These are phyloP conservation scores for Gorgonomyces haynaldii DNA, from an alignment of 192 early-diverging fungal species.

Conservation along the genomic window DNA sequence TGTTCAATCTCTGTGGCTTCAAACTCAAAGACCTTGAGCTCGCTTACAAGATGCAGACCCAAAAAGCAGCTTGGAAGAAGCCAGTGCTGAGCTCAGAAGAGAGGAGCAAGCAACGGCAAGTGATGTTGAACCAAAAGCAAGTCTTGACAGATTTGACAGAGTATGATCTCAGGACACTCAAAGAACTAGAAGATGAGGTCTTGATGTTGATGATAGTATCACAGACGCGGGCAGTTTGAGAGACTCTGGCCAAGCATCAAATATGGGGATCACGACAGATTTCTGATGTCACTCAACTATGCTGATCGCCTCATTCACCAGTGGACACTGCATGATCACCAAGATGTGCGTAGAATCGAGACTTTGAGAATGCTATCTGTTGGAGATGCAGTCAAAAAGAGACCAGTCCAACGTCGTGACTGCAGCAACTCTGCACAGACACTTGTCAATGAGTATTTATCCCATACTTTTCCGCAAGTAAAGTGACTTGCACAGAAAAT, in stretches of 20 bases:
- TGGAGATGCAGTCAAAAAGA: too few relatives aligned
- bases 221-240: slow-evolving; percentile 25
- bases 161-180: slow-evolving; percentile 18
- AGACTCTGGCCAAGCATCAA: slow-evolving; percentile 21
- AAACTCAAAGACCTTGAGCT: slow-evolving; percentile 15
- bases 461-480: too few relatives aligned
- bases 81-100: slow-evolving; percentile 10
- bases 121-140: not conserved
- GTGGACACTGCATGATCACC: too few relatives aligned
- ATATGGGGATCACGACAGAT: slow-evolving; percentile 4
- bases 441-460: too few relatives aligned
- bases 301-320: slow-evolving; percentile 23
- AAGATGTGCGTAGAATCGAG: too few relatives aligned
- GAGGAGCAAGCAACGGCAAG: slow-evolving; percentile 10
- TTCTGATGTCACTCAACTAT: slow-evolving; percentile 14
- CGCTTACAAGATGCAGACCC: not conserved
- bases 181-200: slow-evolving; percentile 34
- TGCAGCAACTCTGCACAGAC: too few relatives aligned
- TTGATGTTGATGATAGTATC: slow-evolving; percentile 7
- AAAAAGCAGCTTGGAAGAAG: slow-evolving; percentile 5
- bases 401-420: too few relatives aligned
- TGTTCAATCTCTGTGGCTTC: slow-evolving; percentile 36
- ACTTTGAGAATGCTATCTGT: too few relatives aligned
- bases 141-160: slow-evolving; percentile 16
- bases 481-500: too few relatives aligned